Percentiles rank a stretch among this genome's conserved stretches.
phyloP scores from a whole-genome alignment of 345 rosid species.

The Populus euphratica region DNA sequence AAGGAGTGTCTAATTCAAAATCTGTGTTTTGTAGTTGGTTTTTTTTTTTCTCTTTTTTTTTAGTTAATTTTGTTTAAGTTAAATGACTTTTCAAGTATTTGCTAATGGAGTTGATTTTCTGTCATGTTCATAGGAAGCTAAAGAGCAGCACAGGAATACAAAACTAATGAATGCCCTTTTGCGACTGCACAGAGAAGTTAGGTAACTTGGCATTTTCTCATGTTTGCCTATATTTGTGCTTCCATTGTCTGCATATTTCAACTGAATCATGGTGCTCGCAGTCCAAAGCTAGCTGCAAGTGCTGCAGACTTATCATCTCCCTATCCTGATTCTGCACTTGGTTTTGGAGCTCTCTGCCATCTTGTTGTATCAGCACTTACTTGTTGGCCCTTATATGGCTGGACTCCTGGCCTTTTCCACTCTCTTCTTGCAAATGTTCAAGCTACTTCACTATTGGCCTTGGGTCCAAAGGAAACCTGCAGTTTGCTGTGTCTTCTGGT shows the following conservation, averaged over 20 bases:
- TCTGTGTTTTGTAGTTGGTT: neutral
- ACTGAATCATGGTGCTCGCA: conserved; percentile 43
- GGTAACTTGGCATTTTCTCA: conserved; percentile 41
- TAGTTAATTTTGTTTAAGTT: neutral
- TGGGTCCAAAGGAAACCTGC: conserved; percentile 98
- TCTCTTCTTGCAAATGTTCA: conserved; percentile 75
- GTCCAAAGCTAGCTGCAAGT: conserved; percentile 93
- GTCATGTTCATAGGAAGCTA: conserved; percentile 56
- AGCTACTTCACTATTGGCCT: conserved; percentile 58
- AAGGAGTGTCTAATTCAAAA: no score
- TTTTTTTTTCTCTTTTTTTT: neutral
- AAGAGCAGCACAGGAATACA: conserved; percentile 89
- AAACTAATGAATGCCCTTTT: conserved; percentile 82
- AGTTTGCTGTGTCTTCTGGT: conserved; percentile 90
- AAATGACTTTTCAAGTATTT: neutral
- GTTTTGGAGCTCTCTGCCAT: conserved; percentile 94
- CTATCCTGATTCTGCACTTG: conserved; percentile 85
- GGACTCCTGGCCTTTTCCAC: conserved; percentile 95
- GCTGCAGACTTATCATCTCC: conserved; percentile 88
- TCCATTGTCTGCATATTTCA: conserved; percentile 12
- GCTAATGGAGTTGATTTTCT: conserved; percentile 14
- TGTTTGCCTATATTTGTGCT: conserved; percentile 6
- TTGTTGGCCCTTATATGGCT: conserved; percentile 90
- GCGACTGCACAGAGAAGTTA: conserved; percentile 86
- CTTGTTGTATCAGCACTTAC: conserved; percentile 86